phyloP scores from a whole-genome alignment of 2,329 filamentous ascomycete genomes.

The Thermothelomyces thermophilus region DNA sequence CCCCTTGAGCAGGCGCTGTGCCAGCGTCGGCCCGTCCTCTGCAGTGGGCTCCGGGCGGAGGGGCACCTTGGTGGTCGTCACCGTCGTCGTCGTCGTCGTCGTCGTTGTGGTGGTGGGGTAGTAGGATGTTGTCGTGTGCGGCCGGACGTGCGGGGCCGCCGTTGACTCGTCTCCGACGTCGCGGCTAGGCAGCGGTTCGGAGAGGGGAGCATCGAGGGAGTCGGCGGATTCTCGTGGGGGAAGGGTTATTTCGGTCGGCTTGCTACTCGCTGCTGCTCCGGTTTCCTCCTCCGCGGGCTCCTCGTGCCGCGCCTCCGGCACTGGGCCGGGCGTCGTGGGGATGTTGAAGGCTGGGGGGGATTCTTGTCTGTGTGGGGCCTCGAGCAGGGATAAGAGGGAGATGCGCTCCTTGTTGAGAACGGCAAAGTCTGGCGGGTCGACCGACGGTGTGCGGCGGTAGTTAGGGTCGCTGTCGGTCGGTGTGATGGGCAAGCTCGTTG shows the following conservation, averaged over 20 bases:
- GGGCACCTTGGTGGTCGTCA: slow-evolving; percentile 47
- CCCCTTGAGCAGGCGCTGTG: slow-evolving; percentile 34
- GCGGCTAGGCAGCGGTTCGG: slow-evolving; percentile 15
- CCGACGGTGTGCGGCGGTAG: slow-evolving; percentile 54
- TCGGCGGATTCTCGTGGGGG: background rate
- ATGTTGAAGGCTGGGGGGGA: slow-evolving; percentile 34
- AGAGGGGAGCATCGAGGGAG: slow-evolving; percentile 5
- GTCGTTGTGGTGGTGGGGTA: slow-evolving; percentile 36
- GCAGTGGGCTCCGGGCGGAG: slow-evolving; percentile 40
- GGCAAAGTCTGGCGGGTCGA: slow-evolving; percentile 56
- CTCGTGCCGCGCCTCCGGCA: slow-evolving; percentile 10
- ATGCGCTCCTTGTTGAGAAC: slow-evolving; percentile 46
- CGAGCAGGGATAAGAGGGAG: slow-evolving; percentile 55
- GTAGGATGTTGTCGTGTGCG: slow-evolving; percentile 41
- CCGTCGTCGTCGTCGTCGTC: slow-evolving; percentile 44
- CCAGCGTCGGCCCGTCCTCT: slow-evolving; percentile 32
- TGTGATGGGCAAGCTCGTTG: slow-evolving; percentile 28
- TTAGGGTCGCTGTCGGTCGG: slow-evolving; percentile 31
- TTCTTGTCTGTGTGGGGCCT: slow-evolving; percentile 43
- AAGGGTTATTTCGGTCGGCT: background rate
- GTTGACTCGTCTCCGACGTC: background rate
- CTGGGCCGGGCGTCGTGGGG: slow-evolving; percentile 36
- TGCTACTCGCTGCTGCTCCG: background rate
- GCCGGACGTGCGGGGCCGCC: slow-evolving; percentile 21
- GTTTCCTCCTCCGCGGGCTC: slow-evolving; percentile 11